A percentile compares a stretch with the other conserved stretches of the same genome.
phyloP scores from a whole-genome alignment of 768 basidiomycete genomes.

The Tylopilus subfusipes region DNA sequence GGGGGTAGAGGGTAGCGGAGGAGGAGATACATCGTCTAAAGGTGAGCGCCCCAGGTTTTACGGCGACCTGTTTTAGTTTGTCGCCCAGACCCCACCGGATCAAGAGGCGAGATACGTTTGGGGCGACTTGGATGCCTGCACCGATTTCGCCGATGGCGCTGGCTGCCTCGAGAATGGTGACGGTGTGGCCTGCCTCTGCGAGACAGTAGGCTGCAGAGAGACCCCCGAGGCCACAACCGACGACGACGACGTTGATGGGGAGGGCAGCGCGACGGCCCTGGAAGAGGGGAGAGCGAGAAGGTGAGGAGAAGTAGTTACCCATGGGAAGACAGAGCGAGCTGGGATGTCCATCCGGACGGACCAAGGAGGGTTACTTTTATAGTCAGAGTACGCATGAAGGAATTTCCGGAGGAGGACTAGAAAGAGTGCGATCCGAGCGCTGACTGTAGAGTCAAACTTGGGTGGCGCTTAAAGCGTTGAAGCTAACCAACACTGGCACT shows the following conservation, averaged over 20 bases:
- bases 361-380: background rate
- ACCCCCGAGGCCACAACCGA: conserved; percentile 52
- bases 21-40: conserved; percentile 41
- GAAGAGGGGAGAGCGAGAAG: conserved; percentile 9
- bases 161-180: conserved; percentile 47
- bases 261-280: conserved; percentile 23
- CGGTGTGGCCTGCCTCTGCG: conserved; percentile 44
- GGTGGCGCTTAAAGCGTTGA: background rate
- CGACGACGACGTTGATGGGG: conserved; percentile 38
- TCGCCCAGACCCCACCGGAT: conserved; percentile 49
- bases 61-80: conserved; percentile 35
- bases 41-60: conserved; percentile 38
- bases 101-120: conserved; percentile 44
- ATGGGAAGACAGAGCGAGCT: background rate
- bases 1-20: no score
- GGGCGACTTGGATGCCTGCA: conserved; percentile 48
- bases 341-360: background rate
- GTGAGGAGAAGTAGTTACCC: background rate
- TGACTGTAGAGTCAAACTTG: no score
- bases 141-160: conserved; percentile 41
- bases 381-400: background rate
- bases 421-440: no score
- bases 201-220: conserved; percentile 44
- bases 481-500: no score
- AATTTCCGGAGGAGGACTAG: background rate